Evolutionary conservation across 805 yeast species (phyloP), one percentile per base, ranked within the genome.

Genomic region (Metschnikowia henanensis): DNA sequence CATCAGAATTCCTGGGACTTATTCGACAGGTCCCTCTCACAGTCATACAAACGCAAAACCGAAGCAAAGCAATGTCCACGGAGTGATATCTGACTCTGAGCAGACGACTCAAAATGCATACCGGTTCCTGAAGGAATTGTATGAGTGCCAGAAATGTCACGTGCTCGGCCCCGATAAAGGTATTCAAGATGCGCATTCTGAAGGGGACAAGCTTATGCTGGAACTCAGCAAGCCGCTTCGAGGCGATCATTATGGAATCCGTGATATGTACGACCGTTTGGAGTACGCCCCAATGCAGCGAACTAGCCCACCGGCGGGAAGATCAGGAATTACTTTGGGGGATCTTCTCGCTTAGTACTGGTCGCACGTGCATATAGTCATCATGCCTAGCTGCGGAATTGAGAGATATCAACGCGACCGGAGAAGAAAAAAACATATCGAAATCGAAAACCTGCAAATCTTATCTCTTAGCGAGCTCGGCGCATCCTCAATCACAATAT

Each of bases 161-260:
- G 16, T 46, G 6, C 39, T 31, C 8, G 67, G 63, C 38, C 39
- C 41, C 17, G 46, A 43, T 21, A 46, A 50, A 13, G 52, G 46
- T 0, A 46, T 43, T 4, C 51, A 40, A 1, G 46, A 37, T 7
- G 39, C 34, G 6, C 35, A 30, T 17, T 48, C 46, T 2, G 61
- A 53, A 20, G 58, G 56, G 5, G 57, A 50, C 19, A 26, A 22
- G 26, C 47, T 32, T 32, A 46, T 41, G 46, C 49, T 25, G 9
- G 50, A 52, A 6, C 51, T 70, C 15, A 53, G 55, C 25, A 55
- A 57, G 35, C 72, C 71, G 3, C 46, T 70, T 13, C 50, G 48
- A 22, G 74, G 71, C 2, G 58, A 53, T 10, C 51, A 55, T 15
- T 68, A 62, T 41, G 75, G 75, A 1, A 51, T 70, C 7, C 20